These are phyloP conservation scores for Paecilomyces formosus DNA, from an alignment of 2,329 filamentous ascomycete genomes.

Conservation along the genomic window DNA sequence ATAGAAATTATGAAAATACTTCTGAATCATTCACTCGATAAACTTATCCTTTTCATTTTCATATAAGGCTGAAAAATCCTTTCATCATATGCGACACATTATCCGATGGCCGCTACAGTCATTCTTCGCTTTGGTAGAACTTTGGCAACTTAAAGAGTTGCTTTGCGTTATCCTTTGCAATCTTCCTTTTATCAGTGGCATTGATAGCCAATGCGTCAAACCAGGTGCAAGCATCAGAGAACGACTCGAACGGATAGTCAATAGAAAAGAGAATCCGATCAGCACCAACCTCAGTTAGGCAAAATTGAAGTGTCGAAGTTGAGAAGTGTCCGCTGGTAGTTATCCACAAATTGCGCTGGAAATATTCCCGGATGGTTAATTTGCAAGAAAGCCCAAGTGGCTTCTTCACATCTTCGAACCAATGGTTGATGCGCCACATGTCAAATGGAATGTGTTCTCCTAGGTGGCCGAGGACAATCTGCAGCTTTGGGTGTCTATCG, in stretches of 20 bases:
- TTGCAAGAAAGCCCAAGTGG: slow-evolving; percentile 31
- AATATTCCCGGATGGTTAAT: slow-evolving; percentile 39
- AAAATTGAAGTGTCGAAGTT: slow-evolving; percentile 31
- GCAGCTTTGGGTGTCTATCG: slow-evolving; percentile 39
- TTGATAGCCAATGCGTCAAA: slow-evolving; percentile 23
- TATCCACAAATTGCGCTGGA: slow-evolving; percentile 35
- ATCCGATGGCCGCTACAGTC: no score
- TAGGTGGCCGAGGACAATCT: slow-evolving; percentile 43
- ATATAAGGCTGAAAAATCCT: no score
- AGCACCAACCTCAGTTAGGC: slow-evolving; percentile 30
- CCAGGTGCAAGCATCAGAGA: slow-evolving; percentile 37
- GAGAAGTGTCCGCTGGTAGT: slow-evolving; percentile 36
- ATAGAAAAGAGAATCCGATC: slow-evolving; percentile 36
- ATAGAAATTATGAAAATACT: no score
- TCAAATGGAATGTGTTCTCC: slow-evolving; percentile 46
- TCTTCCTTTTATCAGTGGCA: no score
- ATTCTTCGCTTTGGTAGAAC: no score
- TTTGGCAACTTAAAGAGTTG: no score
- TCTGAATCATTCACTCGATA: no score
- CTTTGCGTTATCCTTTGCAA: no score
- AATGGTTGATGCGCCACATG: slow-evolving; percentile 41
- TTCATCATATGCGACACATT: no score
- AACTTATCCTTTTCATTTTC: no score
- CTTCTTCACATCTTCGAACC: slow-evolving; percentile 34
- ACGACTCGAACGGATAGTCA: slow-evolving; percentile 35